Conservation (phyloP, 768 basidiomycete species). For the Leccinum ochraceum region DNA sequence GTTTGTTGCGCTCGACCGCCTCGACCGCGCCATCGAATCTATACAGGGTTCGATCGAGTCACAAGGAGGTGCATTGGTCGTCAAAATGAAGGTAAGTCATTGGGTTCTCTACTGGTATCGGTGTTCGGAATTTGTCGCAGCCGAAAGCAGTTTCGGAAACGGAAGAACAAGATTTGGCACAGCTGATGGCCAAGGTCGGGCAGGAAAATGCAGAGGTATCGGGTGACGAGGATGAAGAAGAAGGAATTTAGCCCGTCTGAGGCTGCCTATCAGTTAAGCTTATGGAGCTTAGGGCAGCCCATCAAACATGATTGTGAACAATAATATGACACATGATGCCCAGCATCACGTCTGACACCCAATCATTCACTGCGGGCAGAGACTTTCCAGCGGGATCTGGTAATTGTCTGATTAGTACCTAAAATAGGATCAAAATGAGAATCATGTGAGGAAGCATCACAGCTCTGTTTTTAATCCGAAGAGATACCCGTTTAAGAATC, state of each 20-base stretch:
- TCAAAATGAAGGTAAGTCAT: slow-evolving; percentile 89
- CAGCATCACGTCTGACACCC: no score
- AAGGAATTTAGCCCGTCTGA: slow-evolving; percentile 28
- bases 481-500: no score
- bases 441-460: no score
- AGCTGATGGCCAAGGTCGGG: slow-evolving; percentile 94
- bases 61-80: slow-evolving; percentile 80
- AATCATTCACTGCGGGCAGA: no score
- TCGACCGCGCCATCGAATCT: slow-evolving; percentile 90
- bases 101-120: background rate
- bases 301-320: no score
- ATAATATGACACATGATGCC: no score
- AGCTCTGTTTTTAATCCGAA: no score
- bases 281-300: no score
- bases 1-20: slow-evolving; percentile 87
- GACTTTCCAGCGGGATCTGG: no score
- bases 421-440: no score
- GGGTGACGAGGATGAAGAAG: slow-evolving; percentile 89
- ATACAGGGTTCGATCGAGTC: slow-evolving; percentile 85
- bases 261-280: background rate
- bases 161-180: slow-evolving; percentile 95
- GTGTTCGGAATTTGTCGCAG: slow-evolving; percentile 40
- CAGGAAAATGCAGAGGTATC: slow-evolving; percentile 95
- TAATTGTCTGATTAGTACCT: no score
- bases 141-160: slow-evolving; percentile 98